These are phyloP conservation scores for Lipomyces starkeyi DNA, from an alignment of 805 yeast genomes.

Conservation along the genomic window DNA sequence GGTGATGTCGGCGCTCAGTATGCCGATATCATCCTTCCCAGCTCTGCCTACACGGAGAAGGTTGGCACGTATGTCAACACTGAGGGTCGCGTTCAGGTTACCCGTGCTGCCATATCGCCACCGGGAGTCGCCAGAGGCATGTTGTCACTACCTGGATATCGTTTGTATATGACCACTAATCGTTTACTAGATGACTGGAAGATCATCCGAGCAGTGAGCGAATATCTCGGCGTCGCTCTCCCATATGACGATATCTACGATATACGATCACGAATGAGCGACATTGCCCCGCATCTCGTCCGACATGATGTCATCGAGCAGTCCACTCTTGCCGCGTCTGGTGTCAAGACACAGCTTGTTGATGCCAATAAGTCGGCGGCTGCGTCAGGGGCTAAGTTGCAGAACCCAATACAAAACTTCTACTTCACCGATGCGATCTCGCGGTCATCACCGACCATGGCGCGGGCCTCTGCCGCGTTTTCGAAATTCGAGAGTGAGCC, in stretches of 20 bases:
- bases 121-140: slow-evolving; percentile 78
- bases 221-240: slow-evolving; percentile 69
- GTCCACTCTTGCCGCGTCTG: slow-evolving; percentile 63
- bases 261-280: slow-evolving; percentile 70
- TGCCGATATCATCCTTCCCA: slow-evolving; percentile 87
- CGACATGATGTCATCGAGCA: slow-evolving; percentile 78
- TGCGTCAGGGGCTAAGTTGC: slow-evolving; percentile 58
- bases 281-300: slow-evolving; percentile 80
- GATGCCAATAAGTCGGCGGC: slow-evolving; percentile 48
- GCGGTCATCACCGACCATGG: slow-evolving; percentile 89
- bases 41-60: slow-evolving; percentile 88
- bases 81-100: slow-evolving; percentile 84
- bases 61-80: slow-evolving; percentile 84
- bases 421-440: slow-evolving; percentile 89
- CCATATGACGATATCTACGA: slow-evolving; percentile 77
- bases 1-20: slow-evolving; percentile 88
- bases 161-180: neutral
- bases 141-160: neutral
- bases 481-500: slow-evolving; percentile 30
- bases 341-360: slow-evolving; percentile 54
- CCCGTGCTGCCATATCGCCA: slow-evolving; percentile 85
- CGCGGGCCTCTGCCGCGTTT: slow-evolving; percentile 69
- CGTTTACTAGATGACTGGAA: slow-evolving; percentile 75
- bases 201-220: slow-evolving; percentile 80
- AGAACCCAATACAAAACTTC: slow-evolving; percentile 78